A percentile compares a stretch with the other conserved stretches of the same genome.
Conservation (phyloP, 2,329 filamentous ascomycete species). For the Botryotinia convoluta region DNA sequence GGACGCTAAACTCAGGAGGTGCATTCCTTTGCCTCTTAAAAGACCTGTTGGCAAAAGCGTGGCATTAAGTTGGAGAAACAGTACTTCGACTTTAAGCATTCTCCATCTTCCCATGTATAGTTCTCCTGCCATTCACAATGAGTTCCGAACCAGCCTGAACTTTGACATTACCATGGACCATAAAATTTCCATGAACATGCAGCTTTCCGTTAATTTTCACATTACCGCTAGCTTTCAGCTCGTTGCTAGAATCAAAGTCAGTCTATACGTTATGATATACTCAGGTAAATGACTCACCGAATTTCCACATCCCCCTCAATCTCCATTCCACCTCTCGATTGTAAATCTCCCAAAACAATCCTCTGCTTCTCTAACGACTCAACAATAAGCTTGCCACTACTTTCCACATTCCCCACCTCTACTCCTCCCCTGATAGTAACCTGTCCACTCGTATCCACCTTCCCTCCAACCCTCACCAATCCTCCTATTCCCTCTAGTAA, state of each 20-base stretch:
- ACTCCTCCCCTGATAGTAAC: constrained; percentile 7
- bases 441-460: constrained; percentile 15
- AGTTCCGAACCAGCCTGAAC: constrained; percentile 25
- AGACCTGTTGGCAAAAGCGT: not conserved
- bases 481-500: constrained; percentile 11
- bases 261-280: not conserved
- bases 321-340: constrained; percentile 1
- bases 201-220: constrained; percentile 28
- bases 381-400: constrained; percentile 25
- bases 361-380: constrained; percentile 9
- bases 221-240: constrained; percentile 21
- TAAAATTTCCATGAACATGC: constrained; percentile 29
- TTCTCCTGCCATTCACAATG: constrained; percentile 31
- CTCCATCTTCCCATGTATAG: constrained; percentile 30
- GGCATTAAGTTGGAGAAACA: not conserved
- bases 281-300: constrained; percentile 21
- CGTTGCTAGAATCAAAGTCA: constrained; percentile 17
- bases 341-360: constrained; percentile 24
- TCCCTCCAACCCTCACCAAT: constrained; percentile 24
- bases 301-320: constrained; percentile 20
- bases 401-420: constrained; percentile 22
- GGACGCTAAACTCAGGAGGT: not conserved
- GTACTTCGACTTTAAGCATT: not conserved
- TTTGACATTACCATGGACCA: constrained; percentile 26
- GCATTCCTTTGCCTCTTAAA: not conserved